Percentiles rank a stretch among this genome's conserved stretches.
phyloP scores from a whole-genome alignment of 306 rosid genomes.

The Vigna nakashimae region DNA sequence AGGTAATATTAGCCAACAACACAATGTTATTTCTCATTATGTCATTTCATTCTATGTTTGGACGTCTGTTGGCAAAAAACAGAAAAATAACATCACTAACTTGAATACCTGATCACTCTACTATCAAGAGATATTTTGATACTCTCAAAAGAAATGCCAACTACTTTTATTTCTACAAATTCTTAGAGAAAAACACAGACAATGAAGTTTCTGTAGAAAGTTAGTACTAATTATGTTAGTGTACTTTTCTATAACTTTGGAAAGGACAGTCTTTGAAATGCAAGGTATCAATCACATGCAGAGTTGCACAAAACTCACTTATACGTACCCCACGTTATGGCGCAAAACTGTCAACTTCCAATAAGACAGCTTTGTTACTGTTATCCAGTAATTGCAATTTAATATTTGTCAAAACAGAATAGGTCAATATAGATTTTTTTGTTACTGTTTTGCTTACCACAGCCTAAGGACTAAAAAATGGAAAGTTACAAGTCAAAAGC shows the following conservation, averaged over 20 bases:
- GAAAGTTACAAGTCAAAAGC: not conserved
- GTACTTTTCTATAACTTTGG: slow-evolving; percentile 21
- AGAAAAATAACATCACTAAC: slow-evolving; percentile 17
- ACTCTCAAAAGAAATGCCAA: not conserved
- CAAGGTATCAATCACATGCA: not conserved
- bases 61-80: not conserved
- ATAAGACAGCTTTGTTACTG: slow-evolving; percentile 7
- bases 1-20: slow-evolving; percentile 24
- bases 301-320: slow-evolving; percentile 27
- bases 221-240: not conserved
- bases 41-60: slow-evolving; percentile 27
- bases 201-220: slow-evolving; percentile 21
- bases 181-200: slow-evolving; percentile 9
- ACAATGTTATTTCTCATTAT: slow-evolving; percentile 1
- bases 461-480: not conserved
- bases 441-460: not conserved
- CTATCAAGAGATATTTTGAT: slow-evolving; percentile 22
- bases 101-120: slow-evolving; percentile 38
- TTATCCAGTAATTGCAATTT: not conserved
- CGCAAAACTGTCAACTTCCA: not conserved
- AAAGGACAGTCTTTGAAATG: slow-evolving; percentile 21
- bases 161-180: slow-evolving; percentile 16
- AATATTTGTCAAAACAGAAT: slow-evolving; percentile 22
- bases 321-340: slow-evolving; percentile 1
- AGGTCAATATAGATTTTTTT: not conserved